Evolutionary conservation across 768 basidiomycete genomes (phyloP).

Genomic region (Suillus sp.): DNA sequence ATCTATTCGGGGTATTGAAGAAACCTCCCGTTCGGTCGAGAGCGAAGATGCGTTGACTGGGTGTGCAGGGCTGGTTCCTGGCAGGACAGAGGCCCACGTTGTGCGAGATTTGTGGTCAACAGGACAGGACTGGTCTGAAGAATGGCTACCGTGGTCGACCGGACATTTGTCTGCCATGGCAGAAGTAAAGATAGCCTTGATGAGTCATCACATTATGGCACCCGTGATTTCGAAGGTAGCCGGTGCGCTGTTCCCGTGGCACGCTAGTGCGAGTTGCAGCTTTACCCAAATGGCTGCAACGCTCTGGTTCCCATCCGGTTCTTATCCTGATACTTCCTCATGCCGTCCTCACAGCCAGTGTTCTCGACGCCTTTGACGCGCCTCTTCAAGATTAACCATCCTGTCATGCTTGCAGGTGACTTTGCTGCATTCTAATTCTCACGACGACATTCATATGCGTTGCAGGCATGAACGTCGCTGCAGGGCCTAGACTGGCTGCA

Average conservation of each 20-base stretch:
- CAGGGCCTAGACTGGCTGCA: slow-evolving; percentile 82
- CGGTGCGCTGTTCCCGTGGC: background rate
- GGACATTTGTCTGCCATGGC: slow-evolving; percentile 46
- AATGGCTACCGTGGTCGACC: slow-evolving; percentile 43
- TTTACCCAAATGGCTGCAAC: background rate
- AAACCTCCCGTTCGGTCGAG: slow-evolving; percentile 75
- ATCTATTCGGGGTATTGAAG: slow-evolving; percentile 79
- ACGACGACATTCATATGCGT: slow-evolving; percentile 7
- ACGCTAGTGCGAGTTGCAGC: background rate
- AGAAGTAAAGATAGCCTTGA: slow-evolving; percentile 4
- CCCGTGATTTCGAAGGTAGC: slow-evolving; percentile 1
- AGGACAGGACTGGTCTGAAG: slow-evolving; percentile 51
- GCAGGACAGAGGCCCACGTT: slow-evolving; percentile 42
- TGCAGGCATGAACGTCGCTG: slow-evolving; percentile 78
- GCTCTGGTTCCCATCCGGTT: background rate
- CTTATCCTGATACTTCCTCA: slow-evolving; percentile 30
- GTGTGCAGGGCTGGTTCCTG: slow-evolving; percentile 15
- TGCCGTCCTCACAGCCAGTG: slow-evolving; percentile 67
- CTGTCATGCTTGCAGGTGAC: slow-evolving; percentile 78
- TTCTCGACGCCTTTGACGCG: slow-evolving; percentile 76
- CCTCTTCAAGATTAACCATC: slow-evolving; percentile 78
- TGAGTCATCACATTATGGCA: slow-evolving; percentile 10
- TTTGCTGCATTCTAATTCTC: slow-evolving; percentile 4
- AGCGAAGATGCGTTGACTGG: slow-evolving; percentile 37
- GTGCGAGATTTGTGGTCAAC: slow-evolving; percentile 60